These are phyloP conservation scores for Sequoia sempervirens DNA, from an alignment of 75 land plant species.

Conservation along the genomic window DNA sequence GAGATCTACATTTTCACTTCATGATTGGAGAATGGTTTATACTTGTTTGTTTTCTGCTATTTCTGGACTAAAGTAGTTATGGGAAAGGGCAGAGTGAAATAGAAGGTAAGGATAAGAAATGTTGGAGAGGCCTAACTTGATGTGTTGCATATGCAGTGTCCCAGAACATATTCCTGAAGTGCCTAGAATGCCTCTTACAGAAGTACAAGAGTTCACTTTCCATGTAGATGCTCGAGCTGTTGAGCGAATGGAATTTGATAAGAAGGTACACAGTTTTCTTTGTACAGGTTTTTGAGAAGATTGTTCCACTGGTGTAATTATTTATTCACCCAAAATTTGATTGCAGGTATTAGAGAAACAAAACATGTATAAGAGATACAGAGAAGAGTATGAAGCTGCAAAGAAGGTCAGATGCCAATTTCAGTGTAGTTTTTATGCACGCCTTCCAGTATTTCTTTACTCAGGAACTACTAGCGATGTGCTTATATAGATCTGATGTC, in stretches of 20 bases:
- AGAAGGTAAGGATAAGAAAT: neutral
- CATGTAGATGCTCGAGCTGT: slow-evolving; percentile 68
- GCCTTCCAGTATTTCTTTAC: slow-evolving; percentile 3
- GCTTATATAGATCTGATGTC: neutral
- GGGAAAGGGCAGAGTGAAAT: neutral
- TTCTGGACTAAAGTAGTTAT: neutral
- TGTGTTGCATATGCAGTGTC: slow-evolving; percentile 46
- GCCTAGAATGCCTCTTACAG: slow-evolving; percentile 80
- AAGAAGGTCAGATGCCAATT: slow-evolving; percentile 43
- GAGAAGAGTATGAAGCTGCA: slow-evolving; percentile 78
- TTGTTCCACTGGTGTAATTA: neutral
- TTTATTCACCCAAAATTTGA: neutral
- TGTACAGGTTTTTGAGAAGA: neutral
- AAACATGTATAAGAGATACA: slow-evolving; percentile 62
- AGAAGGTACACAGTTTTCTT: slow-evolving; percentile 48
- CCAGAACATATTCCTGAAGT: slow-evolving; percentile 77
- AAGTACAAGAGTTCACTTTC: slow-evolving; percentile 72
- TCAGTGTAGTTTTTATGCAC: neutral
- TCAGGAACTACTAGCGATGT: neutral
- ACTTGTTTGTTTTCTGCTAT: neutral
- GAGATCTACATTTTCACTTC: neutral
- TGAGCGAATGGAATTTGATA: slow-evolving; percentile 83
- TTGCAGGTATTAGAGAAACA: slow-evolving; percentile 84
- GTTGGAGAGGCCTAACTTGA: neutral
- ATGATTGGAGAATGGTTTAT: neutral